Conservation (phyloP, 108 stramenopile species). For the Schizochytrium sp. region DNA sequence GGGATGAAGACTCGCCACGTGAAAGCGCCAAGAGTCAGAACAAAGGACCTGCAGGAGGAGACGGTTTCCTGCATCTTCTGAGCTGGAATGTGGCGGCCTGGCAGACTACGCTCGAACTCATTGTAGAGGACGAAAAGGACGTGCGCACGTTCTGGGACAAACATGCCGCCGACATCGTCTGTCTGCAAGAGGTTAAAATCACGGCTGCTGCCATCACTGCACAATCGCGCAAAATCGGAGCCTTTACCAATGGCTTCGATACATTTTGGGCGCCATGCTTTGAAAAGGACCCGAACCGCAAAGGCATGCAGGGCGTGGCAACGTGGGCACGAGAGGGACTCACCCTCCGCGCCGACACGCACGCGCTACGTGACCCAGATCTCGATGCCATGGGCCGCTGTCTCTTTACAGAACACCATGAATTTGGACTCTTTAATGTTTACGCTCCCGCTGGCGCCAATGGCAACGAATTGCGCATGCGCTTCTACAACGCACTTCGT, state of each 20-base stretch:
- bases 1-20: no score
- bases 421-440: conserved; percentile 74
- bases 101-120: conserved; percentile 31
- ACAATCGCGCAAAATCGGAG: conserved; percentile 53
- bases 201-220: conserved; percentile 52
- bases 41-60: neutral
- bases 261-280: conserved; percentile 71
- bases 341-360: conserved; percentile 42
- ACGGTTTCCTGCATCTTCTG: conserved; percentile 36
- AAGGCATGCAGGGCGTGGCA: conserved; percentile 75
- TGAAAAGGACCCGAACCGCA: conserved; percentile 27
- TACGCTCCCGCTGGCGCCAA: conserved; percentile 63
- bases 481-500: conserved; percentile 66
- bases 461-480: conserved; percentile 59
- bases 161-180: conserved; percentile 56
- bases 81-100: conserved; percentile 85
- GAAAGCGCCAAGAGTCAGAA: no score
- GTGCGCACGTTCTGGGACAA: neutral
- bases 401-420: conserved; percentile 78
- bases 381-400: conserved; percentile 75
- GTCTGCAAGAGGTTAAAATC: conserved; percentile 83
- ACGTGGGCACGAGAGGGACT: conserved; percentile 63
- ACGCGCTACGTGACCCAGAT: conserved; percentile 49
- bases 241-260: conserved; percentile 58
- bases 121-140: conserved; percentile 39